Evolutionary conservation across 345 rosid species (phyloP).

Genomic region (Microthlaspi erraticum): DNA sequence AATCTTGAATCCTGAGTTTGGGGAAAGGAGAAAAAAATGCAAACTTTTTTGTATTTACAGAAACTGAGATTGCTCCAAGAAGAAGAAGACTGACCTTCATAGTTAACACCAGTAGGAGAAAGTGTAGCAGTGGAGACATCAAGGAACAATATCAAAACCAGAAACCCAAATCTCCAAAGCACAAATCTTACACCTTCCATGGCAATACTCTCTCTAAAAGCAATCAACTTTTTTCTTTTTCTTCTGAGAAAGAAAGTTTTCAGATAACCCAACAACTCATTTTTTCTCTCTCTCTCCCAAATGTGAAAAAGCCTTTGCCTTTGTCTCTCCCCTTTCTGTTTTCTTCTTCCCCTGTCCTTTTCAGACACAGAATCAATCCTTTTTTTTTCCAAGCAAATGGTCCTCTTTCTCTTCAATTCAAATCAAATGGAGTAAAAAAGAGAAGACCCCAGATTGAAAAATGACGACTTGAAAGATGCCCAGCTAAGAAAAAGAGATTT

Average conservation of each 20-base stretch:
- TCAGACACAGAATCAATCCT: slow-evolving; percentile 41
- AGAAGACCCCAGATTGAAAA: slow-evolving; percentile 52
- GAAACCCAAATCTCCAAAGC: slow-evolving; percentile 55
- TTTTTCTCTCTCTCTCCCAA: slow-evolving; percentile 29
- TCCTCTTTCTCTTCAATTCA: slow-evolving; percentile 7
- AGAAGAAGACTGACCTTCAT: slow-evolving; percentile 75
- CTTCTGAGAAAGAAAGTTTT: slow-evolving; percentile 24
- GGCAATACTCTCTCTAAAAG: slow-evolving; percentile 40
- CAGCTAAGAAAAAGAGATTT: slow-evolving; percentile 37
- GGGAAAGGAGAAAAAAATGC: not conserved
- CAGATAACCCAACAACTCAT: slow-evolving; percentile 48
- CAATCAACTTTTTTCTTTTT: slow-evolving; percentile 36
- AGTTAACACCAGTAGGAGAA: slow-evolving; percentile 95
- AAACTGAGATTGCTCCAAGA: slow-evolving; percentile 13
- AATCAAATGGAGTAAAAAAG: slow-evolving; percentile 16
- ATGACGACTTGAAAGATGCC: slow-evolving; percentile 36
- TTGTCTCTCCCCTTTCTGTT: slow-evolving; percentile 13
- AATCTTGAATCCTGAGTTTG: slow-evolving; percentile 26
- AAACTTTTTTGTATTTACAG: not conserved
- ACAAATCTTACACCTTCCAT: slow-evolving; percentile 54
- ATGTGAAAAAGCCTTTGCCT: slow-evolving; percentile 36
- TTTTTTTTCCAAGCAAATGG: slow-evolving; percentile 28
- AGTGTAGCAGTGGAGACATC: slow-evolving; percentile 81
- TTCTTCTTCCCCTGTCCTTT: slow-evolving; percentile 42
- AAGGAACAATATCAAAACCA: slow-evolving; percentile 62